Base-by-base conservation (phyloP, 371 early-diverging fungal species). In the Fennellomyces sp. region DNA sequence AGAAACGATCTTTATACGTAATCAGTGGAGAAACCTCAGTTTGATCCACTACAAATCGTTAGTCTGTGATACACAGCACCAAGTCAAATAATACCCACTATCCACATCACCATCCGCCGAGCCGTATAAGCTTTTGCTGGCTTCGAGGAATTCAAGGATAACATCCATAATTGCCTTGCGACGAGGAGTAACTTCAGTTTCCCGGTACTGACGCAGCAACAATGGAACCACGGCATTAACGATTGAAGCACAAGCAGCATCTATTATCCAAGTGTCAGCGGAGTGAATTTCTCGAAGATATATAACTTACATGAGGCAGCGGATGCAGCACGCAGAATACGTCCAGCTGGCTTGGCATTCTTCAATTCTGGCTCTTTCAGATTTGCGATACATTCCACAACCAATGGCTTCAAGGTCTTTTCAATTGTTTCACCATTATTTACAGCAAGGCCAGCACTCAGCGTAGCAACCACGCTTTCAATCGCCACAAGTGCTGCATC, bases 321-420 rank as follows among this genome's bases (percentile, higher is more conserved):
- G 3, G 87, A 87, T 27, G 77, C 77, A 5, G 90, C 81, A 52
- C 80, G 76, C 57, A 93, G 68, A 36, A 91, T 83, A 47, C 82
- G 84, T 25, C 91, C 88, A 33, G 85, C 75, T 6, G 84, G 85
- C 58, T 89, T 88, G 10, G 85, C 84, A 27, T 89, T 84, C 56
- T 91, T 92, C 61, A 85, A 66, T 33, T 91, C 93, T 8, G 89
- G 87, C 38, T 89, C 88, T 51, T 84, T 85, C 15, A 94, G 67
- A 38, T 86, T 81, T 8, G 82, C 69, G 49, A 88, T 71, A 56
- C 89, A 89, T 56, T 92, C 91, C 7, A 80, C 74, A 21, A 90
- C 65, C 31, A 89, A 73, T 21, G 88, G 81, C 31, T 82, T 70
- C 63, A 91, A 65, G 36, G 88, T 83, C 42, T 72, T 72, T 56